A percentile compares a stretch with the other conserved stretches of the same genome.
Evolutionary conservation across 2,329 filamentous ascomycete genomes (phyloP).

Genomic region (Mollisiaceae sp.): DNA sequence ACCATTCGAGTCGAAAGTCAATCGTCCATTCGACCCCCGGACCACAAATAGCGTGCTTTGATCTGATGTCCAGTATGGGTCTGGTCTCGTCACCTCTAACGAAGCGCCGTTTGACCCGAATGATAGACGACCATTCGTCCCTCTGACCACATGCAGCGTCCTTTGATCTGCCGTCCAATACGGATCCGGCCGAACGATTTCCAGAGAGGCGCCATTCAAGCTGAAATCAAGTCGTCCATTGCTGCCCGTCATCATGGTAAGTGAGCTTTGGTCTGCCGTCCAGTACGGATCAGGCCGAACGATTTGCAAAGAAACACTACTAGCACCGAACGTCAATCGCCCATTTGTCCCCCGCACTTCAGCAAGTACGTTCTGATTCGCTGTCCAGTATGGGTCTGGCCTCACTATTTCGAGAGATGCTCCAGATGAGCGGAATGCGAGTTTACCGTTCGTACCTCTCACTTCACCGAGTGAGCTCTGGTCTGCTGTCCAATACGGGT

Average conservation of each 20-base stretch:
- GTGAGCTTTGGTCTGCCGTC: not conserved
- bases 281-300: not conserved
- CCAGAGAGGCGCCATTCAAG: not conserved
- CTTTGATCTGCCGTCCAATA: slow-evolving; percentile 18
- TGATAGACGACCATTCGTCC: not conserved
- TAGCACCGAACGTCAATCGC: not conserved
- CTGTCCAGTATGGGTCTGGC: not conserved
- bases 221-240: not conserved
- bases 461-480: not conserved
- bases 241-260: not conserved
- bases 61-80: slow-evolving; percentile 1
- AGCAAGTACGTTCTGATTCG: not conserved
- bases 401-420: not conserved
- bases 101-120: not conserved
- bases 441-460: not conserved
- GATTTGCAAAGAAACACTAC: not conserved
- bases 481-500: slow-evolving; percentile 1
- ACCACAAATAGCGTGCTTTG: not conserved
- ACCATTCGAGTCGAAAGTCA: not conserved
- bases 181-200: slow-evolving; percentile 6
- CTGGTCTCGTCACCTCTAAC: not conserved
- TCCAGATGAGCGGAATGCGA: not conserved
- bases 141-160: not conserved
- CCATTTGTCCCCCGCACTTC: not conserved
- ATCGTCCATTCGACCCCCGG: not conserved